These are phyloP conservation scores for Podila horticola DNA, from an alignment of 192 early-diverging fungal genomes.

Conservation along the genomic window DNA sequence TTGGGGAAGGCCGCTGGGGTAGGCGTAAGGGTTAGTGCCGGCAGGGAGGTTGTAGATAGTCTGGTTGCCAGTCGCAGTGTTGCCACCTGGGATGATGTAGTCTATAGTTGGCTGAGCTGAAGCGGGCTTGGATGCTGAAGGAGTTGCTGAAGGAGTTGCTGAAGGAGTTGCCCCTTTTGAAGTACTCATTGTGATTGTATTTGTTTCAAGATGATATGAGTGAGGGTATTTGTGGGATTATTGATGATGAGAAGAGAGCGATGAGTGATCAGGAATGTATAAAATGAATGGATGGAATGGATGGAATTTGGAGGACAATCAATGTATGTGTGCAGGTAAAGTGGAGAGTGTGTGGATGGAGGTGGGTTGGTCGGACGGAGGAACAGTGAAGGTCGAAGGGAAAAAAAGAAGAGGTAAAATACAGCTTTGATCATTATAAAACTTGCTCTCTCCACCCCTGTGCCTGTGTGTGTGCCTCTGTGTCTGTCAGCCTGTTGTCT, in stretches of 20 bases:
- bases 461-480: not conserved
- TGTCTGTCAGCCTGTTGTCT: too few species aligned
- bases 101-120: not conserved
- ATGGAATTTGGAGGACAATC: not conserved
- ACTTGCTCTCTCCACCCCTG: not conserved
- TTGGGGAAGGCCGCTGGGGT: conserved; percentile 5
- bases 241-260: not conserved
- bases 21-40: conserved; percentile 12
- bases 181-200: conserved; percentile 3
- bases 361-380: not conserved
- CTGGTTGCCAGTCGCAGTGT: not conserved
- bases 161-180: not conserved
- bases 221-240: not conserved
- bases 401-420: not conserved
- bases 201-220: not conserved
- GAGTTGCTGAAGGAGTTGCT: not conserved
- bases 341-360: not conserved
- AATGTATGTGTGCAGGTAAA: not conserved
- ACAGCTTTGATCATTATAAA: not conserved
- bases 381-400: not conserved
- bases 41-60: conserved; percentile 29
- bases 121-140: not conserved
- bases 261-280: not conserved
- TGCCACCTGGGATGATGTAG: not conserved
- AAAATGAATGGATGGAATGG: not conserved